These are phyloP conservation scores for Choricystis sp. DNA, from an alignment of 139 green algal genomes.

Conservation along the genomic window DNA sequence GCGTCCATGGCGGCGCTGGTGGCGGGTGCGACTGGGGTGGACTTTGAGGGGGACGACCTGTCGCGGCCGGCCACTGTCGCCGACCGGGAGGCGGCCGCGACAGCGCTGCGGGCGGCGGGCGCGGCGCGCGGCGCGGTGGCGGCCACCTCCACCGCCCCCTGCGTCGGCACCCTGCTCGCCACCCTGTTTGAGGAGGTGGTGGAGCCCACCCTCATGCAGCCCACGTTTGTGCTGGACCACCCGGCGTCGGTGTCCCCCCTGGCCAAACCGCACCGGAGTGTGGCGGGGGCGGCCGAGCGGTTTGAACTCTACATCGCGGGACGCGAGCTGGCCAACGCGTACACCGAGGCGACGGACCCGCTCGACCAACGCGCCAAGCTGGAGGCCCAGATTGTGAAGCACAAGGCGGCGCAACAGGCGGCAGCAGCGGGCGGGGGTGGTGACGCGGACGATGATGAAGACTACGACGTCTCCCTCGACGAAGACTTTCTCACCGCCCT, in stretches of 20 bases:
- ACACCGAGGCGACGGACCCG: slow-evolving; percentile 85
- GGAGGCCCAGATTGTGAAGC: slow-evolving; percentile 59
- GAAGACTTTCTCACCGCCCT: slow-evolving; percentile 92
- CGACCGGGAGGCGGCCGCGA: slow-evolving; percentile 18
- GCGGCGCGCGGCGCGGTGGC: slow-evolving; percentile 15
- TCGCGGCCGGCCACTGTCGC: no score
- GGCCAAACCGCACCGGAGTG: slow-evolving; percentile 78
- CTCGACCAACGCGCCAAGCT: slow-evolving; percentile 84
- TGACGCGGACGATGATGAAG: slow-evolving; percentile 13
- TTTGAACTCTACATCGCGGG: slow-evolving; percentile 96
- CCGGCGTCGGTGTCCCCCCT: slow-evolving; percentile 86
- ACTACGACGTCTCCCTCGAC: slow-evolving; percentile 64
- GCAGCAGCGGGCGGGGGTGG: slow-evolving; percentile 8
- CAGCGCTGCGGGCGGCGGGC: slow-evolving; percentile 13
- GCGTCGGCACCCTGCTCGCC: slow-evolving; percentile 60
- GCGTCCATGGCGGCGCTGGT: slow-evolving; percentile 85
- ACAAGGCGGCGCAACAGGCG: slow-evolving; percentile 16
- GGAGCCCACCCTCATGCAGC: slow-evolving; percentile 68
- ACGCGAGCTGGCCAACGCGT: slow-evolving; percentile 83
- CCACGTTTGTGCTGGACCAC: slow-evolving; percentile 94
- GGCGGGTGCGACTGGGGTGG: slow-evolving; percentile 37
- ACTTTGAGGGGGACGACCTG: slow-evolving; percentile 19
- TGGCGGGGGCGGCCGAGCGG: slow-evolving; percentile 69
- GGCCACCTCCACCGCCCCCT: slow-evolving; percentile 3
- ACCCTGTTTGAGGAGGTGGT: slow-evolving; percentile 83